Percentiles rank a stretch among this genome's conserved stretches.
phyloP scores from a whole-genome alignment of 2,329 filamentous ascomycete genomes.

The Chaetomiaceae sp. region DNA sequence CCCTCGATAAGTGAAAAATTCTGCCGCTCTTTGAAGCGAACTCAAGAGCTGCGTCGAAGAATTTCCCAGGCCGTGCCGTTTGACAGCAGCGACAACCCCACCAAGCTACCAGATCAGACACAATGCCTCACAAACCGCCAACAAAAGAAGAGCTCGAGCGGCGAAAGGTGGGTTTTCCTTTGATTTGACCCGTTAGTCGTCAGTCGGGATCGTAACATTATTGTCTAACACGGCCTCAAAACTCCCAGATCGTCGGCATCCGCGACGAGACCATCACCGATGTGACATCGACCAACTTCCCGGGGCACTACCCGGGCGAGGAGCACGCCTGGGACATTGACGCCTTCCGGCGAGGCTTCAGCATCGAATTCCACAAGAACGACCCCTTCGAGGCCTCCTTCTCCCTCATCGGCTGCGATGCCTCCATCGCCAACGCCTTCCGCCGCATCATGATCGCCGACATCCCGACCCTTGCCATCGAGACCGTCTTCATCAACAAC shows the following conservation, averaged over 20 bases:
- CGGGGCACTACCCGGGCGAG: constrained; percentile 84
- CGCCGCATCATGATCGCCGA: constrained; percentile 93
- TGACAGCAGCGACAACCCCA: constrained; percentile 15
- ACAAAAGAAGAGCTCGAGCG: constrained; percentile 54
- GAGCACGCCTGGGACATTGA: constrained; percentile 51
- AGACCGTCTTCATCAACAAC: constrained; percentile 88
- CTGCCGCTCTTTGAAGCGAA: constrained; percentile 19
- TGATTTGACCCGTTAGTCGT: too few relatives aligned
- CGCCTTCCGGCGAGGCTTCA: constrained; percentile 38
- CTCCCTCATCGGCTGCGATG: constrained; percentile 87
- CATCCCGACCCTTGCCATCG: constrained; percentile 89
- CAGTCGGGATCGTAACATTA: too few relatives aligned
- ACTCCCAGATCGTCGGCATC: constrained; percentile 70
- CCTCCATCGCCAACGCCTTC: constrained; percentile 93
- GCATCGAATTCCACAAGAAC: constrained; percentile 78
- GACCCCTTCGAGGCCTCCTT: constrained; percentile 73
- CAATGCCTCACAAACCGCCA: constrained; percentile 36
- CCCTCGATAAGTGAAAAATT: constrained; percentile 22
- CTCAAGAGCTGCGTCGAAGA: constrained; percentile 13
- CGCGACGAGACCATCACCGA: constrained; percentile 87
- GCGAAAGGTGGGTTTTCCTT: constrained; percentile 50
- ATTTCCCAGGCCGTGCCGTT: constrained; percentile 7
- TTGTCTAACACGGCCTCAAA: too few relatives aligned
- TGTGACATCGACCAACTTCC: constrained; percentile 85
- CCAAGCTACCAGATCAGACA: constrained; percentile 7